Conservation (phyloP, 192 early-diverging fungal species). For the Coemansia sp. region DNA sequence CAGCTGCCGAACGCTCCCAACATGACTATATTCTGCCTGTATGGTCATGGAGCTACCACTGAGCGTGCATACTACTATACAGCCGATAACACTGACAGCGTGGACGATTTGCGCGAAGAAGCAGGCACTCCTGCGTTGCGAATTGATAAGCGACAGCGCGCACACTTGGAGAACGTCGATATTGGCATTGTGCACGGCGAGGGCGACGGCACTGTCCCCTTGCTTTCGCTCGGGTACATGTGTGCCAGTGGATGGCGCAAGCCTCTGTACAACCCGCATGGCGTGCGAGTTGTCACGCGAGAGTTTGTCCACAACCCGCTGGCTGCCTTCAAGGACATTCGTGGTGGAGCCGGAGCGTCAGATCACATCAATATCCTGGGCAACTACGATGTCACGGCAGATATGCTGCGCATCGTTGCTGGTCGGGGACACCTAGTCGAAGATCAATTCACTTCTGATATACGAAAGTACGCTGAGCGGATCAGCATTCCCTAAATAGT, state of each 20-base stretch:
- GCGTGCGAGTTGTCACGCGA: conserved; percentile 66
- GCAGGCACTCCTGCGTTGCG: conserved; percentile 23
- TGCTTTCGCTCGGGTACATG: conserved; percentile 88
- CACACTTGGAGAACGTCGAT: conserved; percentile 55
- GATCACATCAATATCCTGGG: conserved; percentile 91
- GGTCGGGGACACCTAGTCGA: conserved; percentile 42
- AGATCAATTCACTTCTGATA: conserved; percentile 49
- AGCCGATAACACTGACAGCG: conserved; percentile 11
- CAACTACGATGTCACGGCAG: conserved; percentile 67
- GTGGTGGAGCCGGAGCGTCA: conserved; percentile 72
- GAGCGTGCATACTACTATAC: conserved; percentile 86
- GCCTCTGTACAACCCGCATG: conserved; percentile 77
- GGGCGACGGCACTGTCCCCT: conserved; percentile 87
- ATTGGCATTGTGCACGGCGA: conserved; percentile 65
- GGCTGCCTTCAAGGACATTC: conserved; percentile 61
- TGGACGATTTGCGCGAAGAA: conserved; percentile 19
- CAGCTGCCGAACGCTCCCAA: conserved; percentile 67
- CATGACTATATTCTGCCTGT: conserved; percentile 81
- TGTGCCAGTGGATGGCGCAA: conserved; percentile 81
- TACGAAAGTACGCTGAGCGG: conserved; percentile 41
- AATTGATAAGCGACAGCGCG: conserved; percentile 32
- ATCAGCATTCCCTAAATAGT: conserved; percentile 24
- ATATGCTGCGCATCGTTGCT: conserved; percentile 58
- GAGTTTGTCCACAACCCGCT: conserved; percentile 66
- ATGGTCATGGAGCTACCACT: conserved; percentile 76